Evolutionary conservation across 2,329 filamentous ascomycete genomes (phyloP).

Genomic region (Sporothrix protearum): DNA sequence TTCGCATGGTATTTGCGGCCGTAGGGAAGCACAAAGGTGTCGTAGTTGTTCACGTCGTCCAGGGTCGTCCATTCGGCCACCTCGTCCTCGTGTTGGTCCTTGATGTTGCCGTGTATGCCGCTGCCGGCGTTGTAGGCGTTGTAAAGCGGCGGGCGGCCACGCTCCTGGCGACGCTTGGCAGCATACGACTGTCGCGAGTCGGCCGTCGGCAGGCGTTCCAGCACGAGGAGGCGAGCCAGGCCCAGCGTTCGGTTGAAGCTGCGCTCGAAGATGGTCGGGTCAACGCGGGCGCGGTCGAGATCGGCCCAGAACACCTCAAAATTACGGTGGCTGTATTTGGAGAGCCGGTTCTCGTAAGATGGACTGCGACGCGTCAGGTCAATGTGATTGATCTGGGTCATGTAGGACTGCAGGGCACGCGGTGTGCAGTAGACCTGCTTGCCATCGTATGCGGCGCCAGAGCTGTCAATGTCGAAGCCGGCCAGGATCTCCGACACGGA

Average conservation of each 20-base stretch:
- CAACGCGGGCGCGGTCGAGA: conserved; percentile 69
- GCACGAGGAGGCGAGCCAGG: conserved; percentile 71
- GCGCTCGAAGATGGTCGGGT: conserved; percentile 83
- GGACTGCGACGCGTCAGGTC: conserved; percentile 77
- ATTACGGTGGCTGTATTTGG: conserved; percentile 78
- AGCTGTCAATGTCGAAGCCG: conserved; percentile 84
- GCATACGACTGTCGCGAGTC: conserved; percentile 67
- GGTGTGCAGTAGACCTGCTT: conserved; percentile 75
- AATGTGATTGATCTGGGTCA: conserved; percentile 77
- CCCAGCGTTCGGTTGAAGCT: conserved; percentile 73
- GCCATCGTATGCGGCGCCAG: conserved; percentile 76
- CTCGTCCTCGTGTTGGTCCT: conserved; percentile 73
- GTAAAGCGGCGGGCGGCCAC: conserved; percentile 60
- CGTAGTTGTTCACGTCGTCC: conserved; percentile 73
- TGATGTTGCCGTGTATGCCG: conserved; percentile 61
- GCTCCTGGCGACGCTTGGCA: conserved; percentile 64
- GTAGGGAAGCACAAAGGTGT: conserved; percentile 71
- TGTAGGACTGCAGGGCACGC: conserved; percentile 71
- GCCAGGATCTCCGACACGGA: conserved; percentile 80
- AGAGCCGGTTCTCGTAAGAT: conserved; percentile 81
- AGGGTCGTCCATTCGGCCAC: conserved; percentile 78
- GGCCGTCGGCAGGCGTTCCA: conserved; percentile 71
- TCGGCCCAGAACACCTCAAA: conserved; percentile 81
- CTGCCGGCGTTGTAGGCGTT: conserved; percentile 36
- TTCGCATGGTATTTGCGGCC: conserved; percentile 59